Base-by-base conservation (phyloP, 164 flowering plant genomes). In the Sextonia rubra region DNA sequence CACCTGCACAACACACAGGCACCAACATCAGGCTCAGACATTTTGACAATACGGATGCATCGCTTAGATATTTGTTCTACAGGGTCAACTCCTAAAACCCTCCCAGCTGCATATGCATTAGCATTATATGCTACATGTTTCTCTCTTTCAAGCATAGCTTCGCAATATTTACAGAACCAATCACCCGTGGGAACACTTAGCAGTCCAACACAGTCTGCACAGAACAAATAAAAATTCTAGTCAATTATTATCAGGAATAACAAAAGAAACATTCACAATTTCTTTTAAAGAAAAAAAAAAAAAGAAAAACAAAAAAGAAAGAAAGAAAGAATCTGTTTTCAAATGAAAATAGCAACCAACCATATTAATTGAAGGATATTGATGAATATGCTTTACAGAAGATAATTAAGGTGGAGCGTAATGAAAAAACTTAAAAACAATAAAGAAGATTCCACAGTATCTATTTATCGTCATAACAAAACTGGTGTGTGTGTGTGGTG, bases 1-100 rank as follows among this genome's bases (percentile, higher is more conserved):
- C 71, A 95, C 99, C 96, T 88, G 97, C 99, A 93, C 30, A 95
- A 64, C 1, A 74, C 85, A 74, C 99, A 95, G 71, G 88, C 91
- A 52, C 88, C 86, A 68, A 77, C 49, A 68, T 87, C 91, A 77
- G 73, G 60, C 62, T 73, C 89, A 26, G 67, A 75, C 25, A 80
- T 77, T 64, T 71, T 26, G 64, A 88, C 88, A 75, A 90, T 86
- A 17, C 98, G 92, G 69, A 87, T 90, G 86, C 95, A 89, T 49
- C 97, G 78, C 64, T 76, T 80, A 6, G 83, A 75, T 75, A 89
- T 87, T 73, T 90, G 83, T 71, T 86, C 91, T 18, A 91, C 76
- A 20, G 94, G 86, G 73, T 91, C 98, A 76, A 85, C 83, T 48
- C 90, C 96, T 11, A 78, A 73, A 68, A 90, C 83, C 74, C 97